Evolutionary conservation across 176 grass and related monocot genomes (phyloP).

Genomic region (Cenchrus americanus): DNA sequence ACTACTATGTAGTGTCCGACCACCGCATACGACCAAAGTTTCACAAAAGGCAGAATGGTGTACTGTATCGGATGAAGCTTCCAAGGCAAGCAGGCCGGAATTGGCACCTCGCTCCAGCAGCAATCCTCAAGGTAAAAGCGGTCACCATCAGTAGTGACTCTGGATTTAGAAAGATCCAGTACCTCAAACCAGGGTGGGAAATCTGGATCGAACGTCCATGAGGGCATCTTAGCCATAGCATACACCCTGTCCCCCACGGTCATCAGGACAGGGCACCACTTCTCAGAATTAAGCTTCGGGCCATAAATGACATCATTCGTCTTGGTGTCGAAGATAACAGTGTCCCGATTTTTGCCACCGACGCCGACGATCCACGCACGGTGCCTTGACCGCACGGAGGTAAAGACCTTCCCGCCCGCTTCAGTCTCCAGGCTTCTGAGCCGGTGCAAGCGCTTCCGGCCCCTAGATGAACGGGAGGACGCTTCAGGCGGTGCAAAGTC

Average conservation of each 20-base stretch:
- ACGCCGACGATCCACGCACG: constrained; percentile 16
- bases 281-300: background rate
- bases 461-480: background rate
- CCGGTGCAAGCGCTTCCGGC: background rate
- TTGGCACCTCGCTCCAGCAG: too few relatives aligned
- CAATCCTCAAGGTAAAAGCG: too few relatives aligned
- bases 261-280: background rate
- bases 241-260: constrained; percentile 1
- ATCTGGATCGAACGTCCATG: background rate
- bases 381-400: background rate
- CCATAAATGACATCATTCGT: background rate
- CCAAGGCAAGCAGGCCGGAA: constrained; percentile 19
- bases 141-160: too few relatives aligned
- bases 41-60: background rate
- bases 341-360: background rate
- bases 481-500: background rate
- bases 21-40: background rate
- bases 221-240: background rate
- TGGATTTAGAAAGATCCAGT: background rate
- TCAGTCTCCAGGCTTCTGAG: background rate
- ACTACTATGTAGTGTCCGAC: background rate
- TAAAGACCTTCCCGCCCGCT: background rate
- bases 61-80: background rate
- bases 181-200: constrained; percentile 36
- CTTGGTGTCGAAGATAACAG: constrained; percentile 22